A percentile compares a stretch with the other conserved stretches of the same genome.
Evolutionary conservation across 331 rosid species (phyloP).

Genomic region (Erythrophleum ivorense): DNA sequence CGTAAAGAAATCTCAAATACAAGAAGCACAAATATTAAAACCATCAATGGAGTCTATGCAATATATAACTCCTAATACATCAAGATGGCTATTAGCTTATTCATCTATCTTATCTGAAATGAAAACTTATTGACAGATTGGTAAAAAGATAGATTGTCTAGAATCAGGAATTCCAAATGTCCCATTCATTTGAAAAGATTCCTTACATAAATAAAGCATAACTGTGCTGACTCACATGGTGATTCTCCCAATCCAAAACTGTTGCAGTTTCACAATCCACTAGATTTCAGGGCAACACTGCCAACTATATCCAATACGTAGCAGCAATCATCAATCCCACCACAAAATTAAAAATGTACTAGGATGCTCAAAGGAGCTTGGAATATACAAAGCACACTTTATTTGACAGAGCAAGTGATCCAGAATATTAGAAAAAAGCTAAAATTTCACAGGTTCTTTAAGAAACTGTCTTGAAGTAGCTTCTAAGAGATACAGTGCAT

Average conservation of each 20-base stretch:
- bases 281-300: not conserved
- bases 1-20: not conserved
- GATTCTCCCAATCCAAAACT: not conserved
- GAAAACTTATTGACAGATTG: constrained; percentile 8
- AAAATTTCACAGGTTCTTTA: not conserved
- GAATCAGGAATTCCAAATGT: constrained; percentile 3
- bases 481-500: constrained; percentile 2
- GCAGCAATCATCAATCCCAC: constrained; percentile 18
- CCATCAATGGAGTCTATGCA: constrained; percentile 25
- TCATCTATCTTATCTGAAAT: not conserved
- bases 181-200: not conserved
- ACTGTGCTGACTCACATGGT: not conserved
- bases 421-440: not conserved
- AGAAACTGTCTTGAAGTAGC: constrained; percentile 16
- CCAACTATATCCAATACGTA: constrained; percentile 8
- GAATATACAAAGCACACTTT: not conserved
- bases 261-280: not conserved
- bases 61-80: constrained; percentile 14
- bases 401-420: not conserved
- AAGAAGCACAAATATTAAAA: not conserved
- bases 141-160: not conserved
- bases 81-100: not conserved
- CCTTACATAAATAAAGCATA: not conserved
- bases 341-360: constrained; percentile 14
- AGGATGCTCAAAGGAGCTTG: not conserved